A percentile compares a stretch with the other conserved stretches of the same genome.
Evolutionary conservation across 345 rosid genomes (phyloP).

Genomic region (Eutrema japonicum): DNA sequence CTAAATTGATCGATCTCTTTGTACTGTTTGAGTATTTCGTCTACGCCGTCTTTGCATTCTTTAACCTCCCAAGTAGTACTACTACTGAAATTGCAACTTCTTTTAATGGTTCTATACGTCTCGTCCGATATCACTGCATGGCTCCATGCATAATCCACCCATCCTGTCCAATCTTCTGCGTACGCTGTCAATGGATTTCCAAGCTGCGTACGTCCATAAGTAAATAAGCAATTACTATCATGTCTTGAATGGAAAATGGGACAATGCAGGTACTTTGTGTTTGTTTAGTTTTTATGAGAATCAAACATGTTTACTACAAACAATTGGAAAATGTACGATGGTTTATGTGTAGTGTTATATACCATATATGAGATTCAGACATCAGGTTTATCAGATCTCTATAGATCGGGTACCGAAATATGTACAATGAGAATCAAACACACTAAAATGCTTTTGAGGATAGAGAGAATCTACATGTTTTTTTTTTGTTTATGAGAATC

Average conservation of each 20-base stretch:
- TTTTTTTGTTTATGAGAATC: neutral
- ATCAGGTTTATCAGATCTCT: neutral
- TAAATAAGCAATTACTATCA: neutral
- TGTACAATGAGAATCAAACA: neutral
- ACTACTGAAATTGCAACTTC: constrained; percentile 67
- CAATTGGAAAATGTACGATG: constrained; percentile 40
- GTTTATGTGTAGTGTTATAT: neutral
- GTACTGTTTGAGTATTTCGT: constrained; percentile 66
- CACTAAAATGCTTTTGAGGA: neutral
- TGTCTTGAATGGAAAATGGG: neutral
- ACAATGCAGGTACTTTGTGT: neutral
- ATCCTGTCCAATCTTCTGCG: constrained; percentile 79
- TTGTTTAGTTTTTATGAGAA: neutral
- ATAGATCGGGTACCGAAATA: neutral
- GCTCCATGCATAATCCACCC: constrained; percentile 93
- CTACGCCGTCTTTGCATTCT: constrained; percentile 58
- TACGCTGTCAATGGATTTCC: constrained; percentile 81
- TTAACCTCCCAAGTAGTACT: constrained; percentile 57
- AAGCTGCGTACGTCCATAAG: constrained; percentile 45
- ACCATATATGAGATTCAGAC: neutral
- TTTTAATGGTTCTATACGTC: constrained; percentile 55
- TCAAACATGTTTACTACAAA: neutral
- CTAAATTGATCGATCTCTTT: constrained; percentile 82
- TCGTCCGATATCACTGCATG: constrained; percentile 87
- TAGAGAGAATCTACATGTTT: neutral